Conservation (phyloP, 768 basidiomycete species). For the Podaxis rugospora region DNA sequence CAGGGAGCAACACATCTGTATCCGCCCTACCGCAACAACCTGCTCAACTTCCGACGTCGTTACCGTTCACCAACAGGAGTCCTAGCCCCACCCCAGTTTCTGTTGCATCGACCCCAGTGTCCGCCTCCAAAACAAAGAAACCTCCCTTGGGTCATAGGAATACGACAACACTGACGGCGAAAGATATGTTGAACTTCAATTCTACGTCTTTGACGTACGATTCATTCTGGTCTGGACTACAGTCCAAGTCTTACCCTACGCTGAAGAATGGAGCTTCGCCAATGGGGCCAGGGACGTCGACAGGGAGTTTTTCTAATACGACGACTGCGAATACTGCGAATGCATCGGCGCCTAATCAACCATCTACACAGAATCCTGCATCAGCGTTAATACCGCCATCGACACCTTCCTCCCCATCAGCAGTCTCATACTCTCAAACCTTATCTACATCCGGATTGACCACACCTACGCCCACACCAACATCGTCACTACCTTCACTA, state of each 20-base stretch:
- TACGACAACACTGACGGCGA: neutral
- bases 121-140: neutral
- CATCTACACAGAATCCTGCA: neutral
- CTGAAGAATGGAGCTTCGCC: neutral
- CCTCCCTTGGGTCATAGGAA: neutral
- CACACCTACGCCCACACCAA: neutral
- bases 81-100: neutral
- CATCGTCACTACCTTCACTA: neutral
- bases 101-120: neutral
- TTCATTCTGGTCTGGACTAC: constrained; percentile 9
- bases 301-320: neutral
- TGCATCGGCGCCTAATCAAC: neutral
- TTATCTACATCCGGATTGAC: neutral
- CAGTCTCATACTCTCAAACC: neutral
- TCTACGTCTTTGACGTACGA: constrained; percentile 4
- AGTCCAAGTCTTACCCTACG: constrained; percentile 7
- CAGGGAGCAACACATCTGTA: neutral
- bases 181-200: constrained; percentile 4
- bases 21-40: neutral
- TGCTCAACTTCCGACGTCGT: neutral
- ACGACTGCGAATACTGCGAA: neutral
- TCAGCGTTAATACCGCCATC: neutral
- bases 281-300: neutral
- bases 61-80: neutral
- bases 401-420: neutral